Conservation (phyloP, 768 basidiomycete genomes). For the Tulasnella calospora region DNA sequence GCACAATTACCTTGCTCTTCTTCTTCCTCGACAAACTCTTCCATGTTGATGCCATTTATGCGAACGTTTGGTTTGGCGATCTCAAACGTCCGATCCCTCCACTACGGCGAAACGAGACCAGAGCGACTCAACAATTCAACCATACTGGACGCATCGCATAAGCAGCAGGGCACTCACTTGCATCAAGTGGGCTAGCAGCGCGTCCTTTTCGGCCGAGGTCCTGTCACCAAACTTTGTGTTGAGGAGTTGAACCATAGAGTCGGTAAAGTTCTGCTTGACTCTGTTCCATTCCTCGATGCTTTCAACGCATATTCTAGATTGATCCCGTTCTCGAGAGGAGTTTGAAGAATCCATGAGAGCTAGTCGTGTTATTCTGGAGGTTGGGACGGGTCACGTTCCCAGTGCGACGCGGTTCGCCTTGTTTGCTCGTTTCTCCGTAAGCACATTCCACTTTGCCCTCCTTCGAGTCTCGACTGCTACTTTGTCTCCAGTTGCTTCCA, state of each 20-base stretch:
- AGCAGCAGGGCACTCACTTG: constrained; percentile 1
- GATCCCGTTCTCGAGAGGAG: constrained; percentile 25
- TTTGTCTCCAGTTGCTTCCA: neutral
- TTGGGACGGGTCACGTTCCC: constrained; percentile 5
- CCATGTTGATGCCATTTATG: constrained; percentile 39
- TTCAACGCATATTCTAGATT: constrained; percentile 22
- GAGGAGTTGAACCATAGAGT: neutral
- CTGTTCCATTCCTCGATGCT: constrained; percentile 20
- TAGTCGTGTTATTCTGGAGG: neutral
- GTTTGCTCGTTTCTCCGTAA: constrained; percentile 4
- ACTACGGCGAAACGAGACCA: constrained; percentile 5
- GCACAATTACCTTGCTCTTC: constrained; percentile 13
- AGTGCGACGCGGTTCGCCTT: neutral
- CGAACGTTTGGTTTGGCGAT: constrained; percentile 35
- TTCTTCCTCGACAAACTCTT: constrained; percentile 33
- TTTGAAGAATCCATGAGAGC: constrained; percentile 15
- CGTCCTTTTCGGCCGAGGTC: neutral
- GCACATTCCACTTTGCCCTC: neutral
- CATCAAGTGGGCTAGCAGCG: constrained; percentile 20
- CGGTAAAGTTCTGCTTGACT: constrained; percentile 19
- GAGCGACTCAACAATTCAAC: neutral
- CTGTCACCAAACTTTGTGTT: constrained; percentile 1
- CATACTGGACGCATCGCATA: neutral
- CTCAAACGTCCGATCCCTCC: constrained; percentile 34
- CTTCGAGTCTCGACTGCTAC: neutral